Conservation (phyloP, 2,329 filamentous ascomycete genomes). For the Rhynchosporium secalis region DNA sequence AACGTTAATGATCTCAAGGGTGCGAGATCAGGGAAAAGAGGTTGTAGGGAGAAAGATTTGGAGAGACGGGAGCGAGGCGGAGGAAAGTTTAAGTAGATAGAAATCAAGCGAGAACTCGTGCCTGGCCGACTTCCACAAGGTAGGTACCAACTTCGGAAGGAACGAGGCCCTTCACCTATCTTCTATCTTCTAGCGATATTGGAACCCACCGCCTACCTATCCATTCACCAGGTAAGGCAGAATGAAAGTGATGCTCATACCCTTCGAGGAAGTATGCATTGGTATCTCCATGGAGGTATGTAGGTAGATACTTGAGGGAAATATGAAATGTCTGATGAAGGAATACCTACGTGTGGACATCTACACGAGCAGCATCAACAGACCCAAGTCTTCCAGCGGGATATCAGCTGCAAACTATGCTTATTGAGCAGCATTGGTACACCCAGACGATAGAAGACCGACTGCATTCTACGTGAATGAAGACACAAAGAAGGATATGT, state of each 20-base stretch:
- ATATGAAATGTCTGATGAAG: neutral
- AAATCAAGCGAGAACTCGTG: neutral
- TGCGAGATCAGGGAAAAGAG: neutral
- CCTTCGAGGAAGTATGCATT: too few species aligned
- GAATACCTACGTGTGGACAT: neutral
- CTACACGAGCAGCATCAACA: neutral
- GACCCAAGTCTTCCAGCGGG: too few species aligned
- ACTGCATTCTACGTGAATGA: too few species aligned
- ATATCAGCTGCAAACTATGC: neutral
- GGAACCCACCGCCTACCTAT: neutral
- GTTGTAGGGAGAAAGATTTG: conserved; percentile 4
- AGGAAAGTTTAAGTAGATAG: neutral
- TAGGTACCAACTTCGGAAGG: neutral
- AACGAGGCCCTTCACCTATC: neutral
- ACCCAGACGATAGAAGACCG: neutral
- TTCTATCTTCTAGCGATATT: neutral
- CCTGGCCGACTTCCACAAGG: neutral
- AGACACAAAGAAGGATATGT: neutral
- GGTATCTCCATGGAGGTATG: neutral
- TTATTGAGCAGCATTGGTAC: neutral
- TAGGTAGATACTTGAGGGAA: neutral
- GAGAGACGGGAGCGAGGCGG: neutral
- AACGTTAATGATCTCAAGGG: conserved; percentile 15
- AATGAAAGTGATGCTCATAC: neutral
- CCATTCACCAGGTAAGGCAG: neutral